These are phyloP conservation scores for Aschersonia sp. DNA, from an alignment of 2,329 filamentous ascomycete species.

Conservation along the genomic window DNA sequence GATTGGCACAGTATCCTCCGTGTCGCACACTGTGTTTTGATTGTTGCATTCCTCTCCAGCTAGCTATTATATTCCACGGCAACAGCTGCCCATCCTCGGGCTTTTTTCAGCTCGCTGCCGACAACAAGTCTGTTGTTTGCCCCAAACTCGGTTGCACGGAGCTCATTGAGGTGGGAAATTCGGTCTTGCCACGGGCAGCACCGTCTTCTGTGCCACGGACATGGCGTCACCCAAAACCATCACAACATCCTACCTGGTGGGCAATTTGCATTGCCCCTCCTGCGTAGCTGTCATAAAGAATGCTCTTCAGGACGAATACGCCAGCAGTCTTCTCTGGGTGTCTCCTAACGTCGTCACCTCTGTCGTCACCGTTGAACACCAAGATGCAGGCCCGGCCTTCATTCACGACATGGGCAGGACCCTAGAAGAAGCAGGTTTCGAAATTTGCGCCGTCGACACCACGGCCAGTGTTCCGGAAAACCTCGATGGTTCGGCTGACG, in stretches of 20 bases:
- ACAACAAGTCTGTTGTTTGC: neutral
- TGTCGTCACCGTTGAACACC: slow-evolving; percentile 47
- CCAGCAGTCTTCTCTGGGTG: slow-evolving; percentile 37
- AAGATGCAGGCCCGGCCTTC: slow-evolving; percentile 22
- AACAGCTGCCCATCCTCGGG: neutral
- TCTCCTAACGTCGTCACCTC: slow-evolving; percentile 60
- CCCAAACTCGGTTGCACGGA: neutral
- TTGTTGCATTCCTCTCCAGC: neutral
- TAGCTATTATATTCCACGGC: neutral
- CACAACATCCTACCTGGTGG: slow-evolving; percentile 50
- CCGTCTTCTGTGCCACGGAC: slow-evolving; percentile 1
- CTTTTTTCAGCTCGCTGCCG: too few species aligned
- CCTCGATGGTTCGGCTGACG: slow-evolving; percentile 9
- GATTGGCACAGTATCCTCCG: neutral
- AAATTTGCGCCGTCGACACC: slow-evolving; percentile 34
- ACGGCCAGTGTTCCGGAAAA: slow-evolving; percentile 17
- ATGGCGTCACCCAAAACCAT: slow-evolving; percentile 18
- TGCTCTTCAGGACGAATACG: slow-evolving; percentile 33
- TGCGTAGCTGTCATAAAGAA: slow-evolving; percentile 54
- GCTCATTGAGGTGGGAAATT: neutral
- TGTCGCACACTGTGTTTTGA: neutral
- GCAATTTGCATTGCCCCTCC: slow-evolving; percentile 66
- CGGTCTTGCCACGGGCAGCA: neutral
- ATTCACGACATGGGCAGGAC: slow-evolving; percentile 28
- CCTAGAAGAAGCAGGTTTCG: slow-evolving; percentile 44